Evolutionary conservation across 495 filamentous ascomycete species (phyloP), one percentile per base, ranked within the genome.

Genomic region (Bombardia bombarda): DNA sequence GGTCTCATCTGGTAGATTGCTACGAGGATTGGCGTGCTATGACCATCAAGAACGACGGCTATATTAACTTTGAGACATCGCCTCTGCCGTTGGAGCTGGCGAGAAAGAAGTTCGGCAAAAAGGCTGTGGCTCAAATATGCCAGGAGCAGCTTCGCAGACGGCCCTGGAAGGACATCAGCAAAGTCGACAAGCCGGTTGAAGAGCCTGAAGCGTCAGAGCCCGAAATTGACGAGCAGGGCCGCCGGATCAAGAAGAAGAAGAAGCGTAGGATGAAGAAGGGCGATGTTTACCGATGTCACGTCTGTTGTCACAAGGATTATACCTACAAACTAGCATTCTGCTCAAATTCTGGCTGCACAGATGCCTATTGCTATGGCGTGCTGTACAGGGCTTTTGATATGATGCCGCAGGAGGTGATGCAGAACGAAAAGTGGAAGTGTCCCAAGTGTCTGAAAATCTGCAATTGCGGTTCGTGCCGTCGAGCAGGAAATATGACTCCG

Each of bases 311-410:
- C 50, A 70, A 75, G 6, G 84, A 95, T 45, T 77, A 78, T 14
- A 73, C 66, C 12, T 95, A 93, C 81, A 92, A 86, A 59, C 72
- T 90, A 40, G 83, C 81, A 3, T 71, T 74, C 30, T 98, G 92
- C 61, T 75, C 79, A 1, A 78, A 67, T 13, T 49, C 52, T 7
- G 60, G 53, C 9, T 98, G 92, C 53, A 69, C 69, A 7, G 66
- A 78, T 12, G 70, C 75, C 3, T 97, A 90, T 52, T 94, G 92
- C 60, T 97, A 87, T 57, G 90, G 92, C 13, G 84, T 77, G 26
- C 68, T 98, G 0, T 97, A 84, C 61, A 74, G 92, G 25, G 88
- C 85, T 5, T 95, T 94, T 54, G 90, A 96, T 57, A 70, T 87
- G 47, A 80, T 83, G 69, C 92, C 92, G 0, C 77, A 84, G 52